Evolutionary conservation across 2,329 filamentous ascomycete species (phyloP).

Genomic region (Paraphoma chrysanthemicola): DNA sequence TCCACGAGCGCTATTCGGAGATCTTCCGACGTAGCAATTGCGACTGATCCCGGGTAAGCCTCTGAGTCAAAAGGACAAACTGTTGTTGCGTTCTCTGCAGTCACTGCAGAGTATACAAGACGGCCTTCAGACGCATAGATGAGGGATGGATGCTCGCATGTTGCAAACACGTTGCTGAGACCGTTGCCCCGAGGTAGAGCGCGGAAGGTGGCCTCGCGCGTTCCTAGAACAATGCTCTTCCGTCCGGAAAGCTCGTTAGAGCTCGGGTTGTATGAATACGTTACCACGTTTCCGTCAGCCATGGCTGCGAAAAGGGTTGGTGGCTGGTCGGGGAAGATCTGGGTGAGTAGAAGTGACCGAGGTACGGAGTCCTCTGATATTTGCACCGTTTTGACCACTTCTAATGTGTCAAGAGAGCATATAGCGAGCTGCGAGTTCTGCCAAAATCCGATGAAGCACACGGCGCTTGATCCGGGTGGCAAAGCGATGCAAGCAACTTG

Average conservation of each 20-base stretch:
- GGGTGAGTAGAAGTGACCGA: conserved; percentile 78
- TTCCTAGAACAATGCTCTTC: conserved; percentile 85
- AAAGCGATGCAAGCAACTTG: conserved; percentile 88
- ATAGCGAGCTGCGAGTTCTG: conserved; percentile 80
- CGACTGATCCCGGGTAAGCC: conserved; percentile 80
- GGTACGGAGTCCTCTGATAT: conserved; percentile 75
- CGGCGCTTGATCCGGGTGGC: conserved; percentile 65
- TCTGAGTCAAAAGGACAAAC: conserved; percentile 84
- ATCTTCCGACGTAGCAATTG: conserved; percentile 77
- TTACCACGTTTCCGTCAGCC: conserved; percentile 90
- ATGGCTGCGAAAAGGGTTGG: conserved; percentile 88
- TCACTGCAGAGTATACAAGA: conserved; percentile 91
- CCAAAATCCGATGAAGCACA: conserved; percentile 89
- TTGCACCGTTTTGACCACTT: conserved; percentile 66
- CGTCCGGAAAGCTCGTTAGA: conserved; percentile 72
- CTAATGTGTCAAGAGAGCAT: conserved; percentile 70
- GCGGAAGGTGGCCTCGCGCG: conserved; percentile 82
- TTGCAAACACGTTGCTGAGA: conserved; percentile 85
- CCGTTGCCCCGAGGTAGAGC: conserved; percentile 71
- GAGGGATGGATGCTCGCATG: conserved; percentile 90
- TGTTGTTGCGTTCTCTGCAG: conserved; percentile 81
- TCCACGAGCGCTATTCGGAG: conserved; percentile 84
- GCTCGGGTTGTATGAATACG: conserved; percentile 72
- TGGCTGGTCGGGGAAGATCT: conserved; percentile 70
- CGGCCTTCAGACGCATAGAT: conserved; percentile 90